phyloP scores from a whole-genome alignment of 1,284 basidiomycete genomes.

The Irpex sp. region DNA sequence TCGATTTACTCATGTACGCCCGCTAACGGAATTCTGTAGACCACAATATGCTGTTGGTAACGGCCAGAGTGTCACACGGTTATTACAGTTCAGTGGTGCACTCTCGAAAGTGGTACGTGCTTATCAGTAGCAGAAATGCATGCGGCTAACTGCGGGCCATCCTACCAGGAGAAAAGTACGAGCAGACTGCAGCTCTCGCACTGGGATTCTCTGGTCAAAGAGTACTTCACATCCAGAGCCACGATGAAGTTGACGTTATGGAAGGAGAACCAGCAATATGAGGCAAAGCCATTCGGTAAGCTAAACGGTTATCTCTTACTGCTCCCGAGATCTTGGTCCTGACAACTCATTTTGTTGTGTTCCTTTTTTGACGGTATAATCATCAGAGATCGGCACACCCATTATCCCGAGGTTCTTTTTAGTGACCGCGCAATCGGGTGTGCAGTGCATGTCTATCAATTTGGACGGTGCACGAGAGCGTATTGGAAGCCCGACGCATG shows the following conservation, averaged over 20 bases:
- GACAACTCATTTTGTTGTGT: not conserved
- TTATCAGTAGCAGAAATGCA: not conserved
- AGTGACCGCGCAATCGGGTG: conserved; percentile 76
- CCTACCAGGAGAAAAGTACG: not conserved
- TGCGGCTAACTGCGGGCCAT: not conserved
- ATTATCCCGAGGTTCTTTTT: conserved; percentile 81
- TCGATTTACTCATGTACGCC: not conserved
- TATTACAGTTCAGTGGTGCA: conserved; percentile 64
- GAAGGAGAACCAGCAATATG: conserved; percentile 72
- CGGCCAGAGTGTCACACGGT: conserved; percentile 56
- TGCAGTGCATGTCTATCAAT: conserved; percentile 69
- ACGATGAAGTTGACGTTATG: conserved; percentile 73
- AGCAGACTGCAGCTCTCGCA: conserved; percentile 44
- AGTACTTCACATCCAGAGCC: conserved; percentile 64
- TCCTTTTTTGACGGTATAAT: not conserved
- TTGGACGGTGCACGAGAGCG: conserved; percentile 72
- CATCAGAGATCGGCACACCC: conserved; percentile 66
- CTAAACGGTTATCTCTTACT: conserved; percentile 10
- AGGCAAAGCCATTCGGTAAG: conserved; percentile 78
- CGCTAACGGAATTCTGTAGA: not conserved
- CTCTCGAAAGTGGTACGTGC: conserved; percentile 34
- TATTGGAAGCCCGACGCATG: conserved; percentile 41
- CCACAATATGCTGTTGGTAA: conserved; percentile 32
- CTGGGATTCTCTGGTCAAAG: conserved; percentile 60
- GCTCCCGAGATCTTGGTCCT: conserved; percentile 1